These are phyloP conservation scores for Sugiyamaella valdiviana DNA, from an alignment of 805 yeast species.

Conservation along the genomic window DNA sequence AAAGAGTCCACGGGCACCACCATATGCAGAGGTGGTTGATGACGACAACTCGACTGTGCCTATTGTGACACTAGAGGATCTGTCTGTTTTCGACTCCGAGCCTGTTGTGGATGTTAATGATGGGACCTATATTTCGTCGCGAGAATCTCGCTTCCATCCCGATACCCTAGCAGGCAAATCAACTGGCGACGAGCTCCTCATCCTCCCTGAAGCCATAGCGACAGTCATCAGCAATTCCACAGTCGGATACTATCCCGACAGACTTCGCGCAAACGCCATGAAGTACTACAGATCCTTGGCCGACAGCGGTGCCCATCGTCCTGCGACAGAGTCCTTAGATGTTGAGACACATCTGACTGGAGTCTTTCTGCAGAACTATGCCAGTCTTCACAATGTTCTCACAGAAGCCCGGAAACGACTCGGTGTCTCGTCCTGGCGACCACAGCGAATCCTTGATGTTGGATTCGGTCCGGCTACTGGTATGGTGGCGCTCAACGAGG, in stretches of 20 bases:
- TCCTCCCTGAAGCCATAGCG: conserved; percentile 52
- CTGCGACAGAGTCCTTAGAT: conserved; percentile 30
- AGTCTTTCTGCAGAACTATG: conserved; percentile 74
- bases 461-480: conserved; percentile 94
- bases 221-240: conserved; percentile 60
- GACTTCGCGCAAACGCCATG: conserved; percentile 58
- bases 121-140: neutral
- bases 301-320: conserved; percentile 49
- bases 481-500: conserved; percentile 76
- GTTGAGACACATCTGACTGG: conserved; percentile 80
- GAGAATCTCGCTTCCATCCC: conserved; percentile 43
- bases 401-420: conserved; percentile 55
- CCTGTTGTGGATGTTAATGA: neutral
- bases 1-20: neutral
- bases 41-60: conserved; percentile 10
- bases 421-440: conserved; percentile 49
- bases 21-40: conserved; percentile 12
- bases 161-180: conserved; percentile 52
- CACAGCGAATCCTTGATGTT: conserved; percentile 64
- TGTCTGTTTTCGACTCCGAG: neutral
- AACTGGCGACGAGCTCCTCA: conserved; percentile 43
- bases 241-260: conserved; percentile 54
- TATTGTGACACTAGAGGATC: conserved; percentile 3
- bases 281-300: conserved; percentile 45
- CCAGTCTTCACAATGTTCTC: conserved; percentile 58